phyloP scores from a whole-genome alignment of 2,329 filamentous ascomycete genomes.

The Diaporthe sp. region DNA sequence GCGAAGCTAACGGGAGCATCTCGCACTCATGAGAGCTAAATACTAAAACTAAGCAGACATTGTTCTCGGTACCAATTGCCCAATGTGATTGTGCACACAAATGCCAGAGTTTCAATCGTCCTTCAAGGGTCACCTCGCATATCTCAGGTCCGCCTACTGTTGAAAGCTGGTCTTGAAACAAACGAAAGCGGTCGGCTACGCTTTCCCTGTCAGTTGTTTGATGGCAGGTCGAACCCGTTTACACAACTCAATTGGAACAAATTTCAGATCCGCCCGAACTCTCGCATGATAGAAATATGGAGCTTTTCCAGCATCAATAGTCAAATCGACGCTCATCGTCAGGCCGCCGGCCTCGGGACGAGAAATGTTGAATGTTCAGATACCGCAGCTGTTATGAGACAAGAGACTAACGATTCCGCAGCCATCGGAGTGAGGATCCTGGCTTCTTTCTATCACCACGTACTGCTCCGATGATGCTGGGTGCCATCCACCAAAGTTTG shows the following conservation, averaged over 20 bases:
- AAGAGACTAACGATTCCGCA: neutral
- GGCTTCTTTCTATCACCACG: neutral
- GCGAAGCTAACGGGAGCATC: neutral
- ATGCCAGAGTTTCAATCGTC: slow-evolving; percentile 9
- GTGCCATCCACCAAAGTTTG: neutral
- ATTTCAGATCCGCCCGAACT: neutral
- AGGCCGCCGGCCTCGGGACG: neutral
- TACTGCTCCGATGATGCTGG: neutral
- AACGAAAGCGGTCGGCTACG: slow-evolving; percentile 30
- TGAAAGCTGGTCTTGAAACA: slow-evolving; percentile 24
- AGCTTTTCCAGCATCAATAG: neutral
- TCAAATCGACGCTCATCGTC: too few species aligned
- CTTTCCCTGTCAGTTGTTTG: slow-evolving; percentile 13
- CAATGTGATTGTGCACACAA: neutral
- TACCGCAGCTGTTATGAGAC: neutral
- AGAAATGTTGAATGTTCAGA: too few species aligned
- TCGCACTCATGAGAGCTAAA: neutral
- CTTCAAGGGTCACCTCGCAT: slow-evolving; percentile 29
- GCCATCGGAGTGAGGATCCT: neutral
- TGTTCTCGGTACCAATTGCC: slow-evolving; percentile 2
- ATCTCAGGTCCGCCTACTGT: slow-evolving; percentile 28
- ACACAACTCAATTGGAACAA: slow-evolving; percentile 1
- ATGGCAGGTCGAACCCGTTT: slow-evolving; percentile 2
- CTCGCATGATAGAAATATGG: neutral
- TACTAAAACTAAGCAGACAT: neutral